Conservation (phyloP, 1,139 yeast genomes). For the Sporopachydermia cereana region DNA sequence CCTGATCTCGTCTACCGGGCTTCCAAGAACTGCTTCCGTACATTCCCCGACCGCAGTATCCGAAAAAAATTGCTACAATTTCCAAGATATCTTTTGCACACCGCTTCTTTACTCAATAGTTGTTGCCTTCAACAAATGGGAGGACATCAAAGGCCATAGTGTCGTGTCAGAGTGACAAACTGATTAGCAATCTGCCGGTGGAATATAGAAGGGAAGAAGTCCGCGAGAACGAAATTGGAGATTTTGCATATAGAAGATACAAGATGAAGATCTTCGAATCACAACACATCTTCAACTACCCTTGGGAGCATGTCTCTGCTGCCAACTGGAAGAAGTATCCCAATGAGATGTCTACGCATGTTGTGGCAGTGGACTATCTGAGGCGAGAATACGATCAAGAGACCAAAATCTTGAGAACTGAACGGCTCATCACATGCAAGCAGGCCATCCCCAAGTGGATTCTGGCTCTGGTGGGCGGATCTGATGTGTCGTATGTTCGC, state of each 20-base stretch:
- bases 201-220: too few relatives aligned
- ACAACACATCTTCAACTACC: slow-evolving; percentile 57
- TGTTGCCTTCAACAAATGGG: too few relatives aligned
- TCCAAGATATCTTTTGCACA: too few relatives aligned
- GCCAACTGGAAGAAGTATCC: slow-evolving; percentile 98
- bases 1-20: too few relatives aligned
- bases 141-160: too few relatives aligned
- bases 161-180: too few relatives aligned
- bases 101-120: too few relatives aligned
- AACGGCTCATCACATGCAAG: slow-evolving; percentile 78
- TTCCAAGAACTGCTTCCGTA: background rate
- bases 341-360: slow-evolving; percentile 83
- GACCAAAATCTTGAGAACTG: slow-evolving; percentile 57
- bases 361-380: slow-evolving; percentile 86
- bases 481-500: slow-evolving; percentile 66
- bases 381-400: slow-evolving; percentile 52
- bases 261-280: slow-evolving; percentile 70
- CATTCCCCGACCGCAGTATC: background rate
- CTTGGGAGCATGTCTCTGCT: slow-evolving; percentile 92
- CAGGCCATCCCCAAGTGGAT: slow-evolving; percentile 87
- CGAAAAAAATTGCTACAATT: background rate
- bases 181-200: too few relatives aligned
- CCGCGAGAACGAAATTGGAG: too few relatives aligned
- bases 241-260: slow-evolving; percentile 6
- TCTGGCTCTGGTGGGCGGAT: slow-evolving; percentile 59